Evolutionary conservation across 2,329 filamentous ascomycete genomes (phyloP).

Genomic region (Aspergillus sp.): DNA sequence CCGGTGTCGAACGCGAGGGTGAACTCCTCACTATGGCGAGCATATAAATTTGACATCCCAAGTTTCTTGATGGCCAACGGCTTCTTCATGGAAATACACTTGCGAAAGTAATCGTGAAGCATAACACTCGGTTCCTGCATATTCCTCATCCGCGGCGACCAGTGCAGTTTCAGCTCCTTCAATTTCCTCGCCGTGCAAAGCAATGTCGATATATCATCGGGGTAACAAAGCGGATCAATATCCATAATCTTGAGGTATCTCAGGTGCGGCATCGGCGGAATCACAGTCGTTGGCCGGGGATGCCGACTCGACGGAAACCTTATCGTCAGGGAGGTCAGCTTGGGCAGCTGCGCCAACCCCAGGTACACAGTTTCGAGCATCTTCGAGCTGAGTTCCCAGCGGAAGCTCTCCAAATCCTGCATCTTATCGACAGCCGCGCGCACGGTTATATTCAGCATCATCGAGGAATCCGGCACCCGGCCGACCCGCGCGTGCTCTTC

Average conservation of each 20-base stretch:
- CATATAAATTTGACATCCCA: constrained; percentile 59
- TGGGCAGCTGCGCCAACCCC: constrained; percentile 51
- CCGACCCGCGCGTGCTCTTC: constrained; percentile 59
- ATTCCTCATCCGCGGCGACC: constrained; percentile 61
- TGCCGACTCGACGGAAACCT: constrained; percentile 57
- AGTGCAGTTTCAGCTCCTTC: constrained; percentile 57
- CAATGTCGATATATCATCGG: constrained; percentile 60
- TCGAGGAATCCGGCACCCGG: constrained; percentile 61
- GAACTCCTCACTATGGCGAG: constrained; percentile 51
- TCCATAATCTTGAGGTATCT: constrained; percentile 55
- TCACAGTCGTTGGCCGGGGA: constrained; percentile 56
- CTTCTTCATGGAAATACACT: constrained; percentile 49
- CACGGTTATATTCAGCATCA: constrained; percentile 62
- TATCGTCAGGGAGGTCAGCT: constrained; percentile 55
- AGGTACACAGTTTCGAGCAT: constrained; percentile 59
- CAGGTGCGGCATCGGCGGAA: constrained; percentile 59
- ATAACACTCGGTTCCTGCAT: constrained; percentile 58
- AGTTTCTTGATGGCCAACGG: constrained; percentile 51
- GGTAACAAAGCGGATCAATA: constrained; percentile 64
- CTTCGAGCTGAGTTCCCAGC: constrained; percentile 63
- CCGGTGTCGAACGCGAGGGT: constrained; percentile 44
- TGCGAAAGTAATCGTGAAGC: constrained; percentile 57
- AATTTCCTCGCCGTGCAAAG: constrained; percentile 55
- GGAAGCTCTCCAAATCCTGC: constrained; percentile 55
- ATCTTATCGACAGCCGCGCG: constrained; percentile 61